These are phyloP conservation scores for Insectozyma bohioensis DNA, from an alignment of 1,139 yeast species.

Conservation along the genomic window DNA sequence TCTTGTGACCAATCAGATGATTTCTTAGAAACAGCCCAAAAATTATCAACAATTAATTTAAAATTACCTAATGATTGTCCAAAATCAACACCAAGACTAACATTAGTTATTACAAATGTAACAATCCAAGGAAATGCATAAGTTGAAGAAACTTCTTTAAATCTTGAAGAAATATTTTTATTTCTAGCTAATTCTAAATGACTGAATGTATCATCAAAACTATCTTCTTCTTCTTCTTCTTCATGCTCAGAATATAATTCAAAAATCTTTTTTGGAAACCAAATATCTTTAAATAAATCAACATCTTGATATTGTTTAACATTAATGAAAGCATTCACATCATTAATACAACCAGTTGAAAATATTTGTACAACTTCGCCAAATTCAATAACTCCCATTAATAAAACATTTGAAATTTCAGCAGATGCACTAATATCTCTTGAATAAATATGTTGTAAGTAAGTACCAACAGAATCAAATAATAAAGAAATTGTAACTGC, in stretches of 20 bases:
- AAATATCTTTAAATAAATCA: slow-evolving; percentile 78
- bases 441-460: slow-evolving; percentile 87
- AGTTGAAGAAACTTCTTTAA: slow-evolving; percentile 62
- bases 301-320: slow-evolving; percentile 86
- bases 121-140: slow-evolving; percentile 76
- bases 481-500: slow-evolving; percentile 41
- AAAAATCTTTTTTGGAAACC: slow-evolving; percentile 53
- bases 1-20: slow-evolving; percentile 72
- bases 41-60: slow-evolving; percentile 50
- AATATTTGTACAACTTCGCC: slow-evolving; percentile 37
- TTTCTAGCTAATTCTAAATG: slow-evolving; percentile 26
- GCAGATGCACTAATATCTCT: slow-evolving; percentile 84
- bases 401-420: slow-evolving; percentile 50
- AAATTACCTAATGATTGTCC: slow-evolving; percentile 83
- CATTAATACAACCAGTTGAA: slow-evolving; percentile 55
- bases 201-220: slow-evolving; percentile 3
- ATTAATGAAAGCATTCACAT: slow-evolving; percentile 65
- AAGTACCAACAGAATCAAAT: slow-evolving; percentile 57
- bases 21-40: slow-evolving; percentile 74
- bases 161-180: slow-evolving; percentile 49
- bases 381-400: slow-evolving; percentile 38
- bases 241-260: slow-evolving; percentile 7
- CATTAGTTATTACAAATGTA: slow-evolving; percentile 54
- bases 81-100: slow-evolving; percentile 63
- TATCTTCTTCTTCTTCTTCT: slow-evolving; percentile 4